Base-by-base conservation (phyloP, 192 early-diverging fungal species). In the Coemansia erecta region DNA sequence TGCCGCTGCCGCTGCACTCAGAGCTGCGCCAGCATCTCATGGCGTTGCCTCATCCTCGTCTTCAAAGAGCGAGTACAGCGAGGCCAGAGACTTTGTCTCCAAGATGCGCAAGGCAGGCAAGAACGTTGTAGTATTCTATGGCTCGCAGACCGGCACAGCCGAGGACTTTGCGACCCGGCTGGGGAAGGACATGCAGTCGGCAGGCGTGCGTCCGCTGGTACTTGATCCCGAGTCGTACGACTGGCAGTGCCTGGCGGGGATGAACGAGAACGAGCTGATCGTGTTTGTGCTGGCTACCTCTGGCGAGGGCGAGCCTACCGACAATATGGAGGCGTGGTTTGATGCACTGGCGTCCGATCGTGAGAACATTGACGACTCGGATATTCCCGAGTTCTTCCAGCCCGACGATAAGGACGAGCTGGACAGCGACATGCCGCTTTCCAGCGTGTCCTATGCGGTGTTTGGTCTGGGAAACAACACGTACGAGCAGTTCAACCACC, bases 71-170 rank as follows among this genome's bases (percentile, higher is more conserved):
- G 63, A 66, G 60, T 70, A 73, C 47, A 64, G 61, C 51, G 52
- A 58, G 0, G 71, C 73, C 17, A 49, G 65, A 15, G 74, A 79
- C 61, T 75, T 82, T 71, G 72, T 82, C 26, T 39, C 61, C n/a
- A 71, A 72, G 70, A 78, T 82, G 75, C 72, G 68, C 60, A 73
- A 68, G 35, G 69, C 66, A 1, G 86, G 82, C 60, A 86, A 90
- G 60, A 84, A 89, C 53, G 85, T 93, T 28, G 85, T 94, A 35
- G 76, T 94, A 33, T 94, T 99, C 66, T 99, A 94, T 64, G 97
- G 97, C 47, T 96, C 94, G 19, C 97, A 99, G 81, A 99, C 97
- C 8, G 97, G 97, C 56, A 99, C 97, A 8, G 97, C 95, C 45
- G 97, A 99, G 79, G 97, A 99, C 66, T 93, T 97, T 80, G 95